Evolutionary conservation across 2,329 filamentous ascomycete genomes (phyloP).

Genomic region (Microthyrium microscopicum): DNA sequence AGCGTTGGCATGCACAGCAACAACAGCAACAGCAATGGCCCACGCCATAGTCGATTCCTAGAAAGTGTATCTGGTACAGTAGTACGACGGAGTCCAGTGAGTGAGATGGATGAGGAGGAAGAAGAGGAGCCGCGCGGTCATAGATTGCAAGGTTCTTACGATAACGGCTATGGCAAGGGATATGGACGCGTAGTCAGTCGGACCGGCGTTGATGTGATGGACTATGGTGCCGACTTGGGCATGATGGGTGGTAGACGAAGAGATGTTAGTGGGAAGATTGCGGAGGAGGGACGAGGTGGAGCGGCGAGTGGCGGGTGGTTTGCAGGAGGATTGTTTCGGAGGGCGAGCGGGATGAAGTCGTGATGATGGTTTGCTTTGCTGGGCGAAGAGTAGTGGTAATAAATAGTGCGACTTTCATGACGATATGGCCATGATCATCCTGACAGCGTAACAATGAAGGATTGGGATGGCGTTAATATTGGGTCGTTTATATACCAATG

Average conservation of each 20-base stretch:
- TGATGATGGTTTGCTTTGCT: too few species aligned
- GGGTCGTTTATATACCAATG: too few species aligned
- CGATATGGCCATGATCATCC: too few species aligned
- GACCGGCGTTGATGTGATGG: conserved; percentile 29
- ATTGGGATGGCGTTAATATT: too few species aligned
- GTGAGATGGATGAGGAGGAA: neutral
- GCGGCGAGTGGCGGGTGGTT: conserved; percentile 16
- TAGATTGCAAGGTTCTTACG: conserved; percentile 13
- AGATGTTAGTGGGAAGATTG: conserved; percentile 57
- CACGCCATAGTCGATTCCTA: neutral
- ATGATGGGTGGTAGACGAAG: conserved; percentile 28
- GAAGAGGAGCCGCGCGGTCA: neutral
- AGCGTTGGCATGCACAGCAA: too few species aligned
- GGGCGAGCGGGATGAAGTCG: too few species aligned
- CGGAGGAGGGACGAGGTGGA: conserved; percentile 49
- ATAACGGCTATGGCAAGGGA: conserved; percentile 14
- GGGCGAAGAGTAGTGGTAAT: too few species aligned
- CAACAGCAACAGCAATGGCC: neutral
- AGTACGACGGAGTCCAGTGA: neutral
- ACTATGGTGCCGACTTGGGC: conserved; percentile 19
- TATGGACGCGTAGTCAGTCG: conserved; percentile 27
- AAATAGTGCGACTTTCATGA: too few species aligned
- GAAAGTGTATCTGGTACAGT: conserved; percentile 4
- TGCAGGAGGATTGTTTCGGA: too few species aligned
- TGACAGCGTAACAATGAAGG: too few species aligned